Evolutionary conservation across 345 rosid species (phyloP).

Genomic region (Eucalyptus fibrosa): DNA sequence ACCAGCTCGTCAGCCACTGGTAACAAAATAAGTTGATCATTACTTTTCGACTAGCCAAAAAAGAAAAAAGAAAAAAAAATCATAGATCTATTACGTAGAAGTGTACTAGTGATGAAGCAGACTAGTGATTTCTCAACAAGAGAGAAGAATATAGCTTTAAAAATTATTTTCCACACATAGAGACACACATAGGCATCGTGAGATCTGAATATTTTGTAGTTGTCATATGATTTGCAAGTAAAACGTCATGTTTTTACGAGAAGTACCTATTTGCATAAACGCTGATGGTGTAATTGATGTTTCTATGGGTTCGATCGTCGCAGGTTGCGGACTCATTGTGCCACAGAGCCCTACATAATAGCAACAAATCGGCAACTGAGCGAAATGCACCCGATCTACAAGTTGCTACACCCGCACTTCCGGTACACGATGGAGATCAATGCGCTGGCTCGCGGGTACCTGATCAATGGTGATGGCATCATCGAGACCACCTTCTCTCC

Average conservation of each 20-base stretch:
- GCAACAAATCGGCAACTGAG: slow-evolving; percentile 63
- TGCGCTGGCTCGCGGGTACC: slow-evolving; percentile 46
- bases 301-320: neutral
- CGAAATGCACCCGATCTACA: slow-evolving; percentile 52
- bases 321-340: slow-evolving; percentile 67
- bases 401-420: slow-evolving; percentile 57
- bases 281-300: neutral
- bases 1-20: too few species aligned
- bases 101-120: too few species aligned
- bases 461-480: slow-evolving; percentile 43
- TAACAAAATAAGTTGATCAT: too few species aligned
- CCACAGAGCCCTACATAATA: slow-evolving; percentile 57
- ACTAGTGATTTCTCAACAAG: too few species aligned
- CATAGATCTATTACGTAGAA: too few species aligned
- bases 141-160: too few species aligned
- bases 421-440: slow-evolving; percentile 78
- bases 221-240: neutral
- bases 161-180: too few species aligned
- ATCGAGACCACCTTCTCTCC: slow-evolving; percentile 53
- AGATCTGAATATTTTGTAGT: neutral
- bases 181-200: neutral
- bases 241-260: neutral
- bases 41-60: too few species aligned
- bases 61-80: too few species aligned
- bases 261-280: neutral